Evolutionary conservation across 768 basidiomycete species (phyloP).

Genomic region (Strobilomyces dryophilus): DNA sequence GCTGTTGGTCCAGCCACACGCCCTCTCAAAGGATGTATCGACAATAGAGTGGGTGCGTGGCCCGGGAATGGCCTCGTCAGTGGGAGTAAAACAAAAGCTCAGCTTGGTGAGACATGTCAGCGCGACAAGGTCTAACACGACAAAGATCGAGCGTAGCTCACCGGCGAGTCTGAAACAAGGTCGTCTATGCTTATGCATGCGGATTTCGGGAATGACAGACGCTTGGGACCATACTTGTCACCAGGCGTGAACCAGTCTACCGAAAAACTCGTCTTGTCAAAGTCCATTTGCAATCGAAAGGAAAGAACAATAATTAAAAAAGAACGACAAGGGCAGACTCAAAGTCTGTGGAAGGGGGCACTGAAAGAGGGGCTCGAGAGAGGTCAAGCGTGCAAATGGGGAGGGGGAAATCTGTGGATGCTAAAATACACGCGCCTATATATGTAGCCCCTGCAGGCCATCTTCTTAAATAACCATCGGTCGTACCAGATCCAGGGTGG

Average conservation of each 20-base stretch:
- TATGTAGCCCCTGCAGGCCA: background rate
- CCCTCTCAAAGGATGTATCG: constrained; percentile 11
- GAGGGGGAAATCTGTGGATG: constrained; percentile 4
- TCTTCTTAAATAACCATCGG: constrained; percentile 16
- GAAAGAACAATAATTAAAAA: background rate
- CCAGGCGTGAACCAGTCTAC: constrained; percentile 30
- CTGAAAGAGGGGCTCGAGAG: constrained; percentile 1
- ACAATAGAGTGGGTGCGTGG: constrained; percentile 15
- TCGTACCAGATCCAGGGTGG: constrained; percentile 14
- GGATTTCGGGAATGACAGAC: constrained; percentile 33
- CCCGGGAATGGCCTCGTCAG: constrained; percentile 7
- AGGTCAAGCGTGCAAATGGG: background rate
- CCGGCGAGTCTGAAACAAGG: constrained; percentile 26
- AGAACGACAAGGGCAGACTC: constrained; percentile 3
- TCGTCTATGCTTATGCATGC: constrained; percentile 31
- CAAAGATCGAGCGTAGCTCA: constrained; percentile 4
- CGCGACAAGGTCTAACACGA: background rate
- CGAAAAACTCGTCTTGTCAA: constrained; percentile 29
- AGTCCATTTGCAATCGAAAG: constrained; percentile 26
- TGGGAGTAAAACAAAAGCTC: constrained; percentile 21
- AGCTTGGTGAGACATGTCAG: constrained; percentile 17
- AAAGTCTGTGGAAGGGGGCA: constrained; percentile 1
- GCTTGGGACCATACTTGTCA: constrained; percentile 24
- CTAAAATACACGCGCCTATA: constrained; percentile 1
- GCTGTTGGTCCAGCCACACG: constrained; percentile 20